Conservation (phyloP, 1,139 yeast genomes). For the Candida sp. region DNA sequence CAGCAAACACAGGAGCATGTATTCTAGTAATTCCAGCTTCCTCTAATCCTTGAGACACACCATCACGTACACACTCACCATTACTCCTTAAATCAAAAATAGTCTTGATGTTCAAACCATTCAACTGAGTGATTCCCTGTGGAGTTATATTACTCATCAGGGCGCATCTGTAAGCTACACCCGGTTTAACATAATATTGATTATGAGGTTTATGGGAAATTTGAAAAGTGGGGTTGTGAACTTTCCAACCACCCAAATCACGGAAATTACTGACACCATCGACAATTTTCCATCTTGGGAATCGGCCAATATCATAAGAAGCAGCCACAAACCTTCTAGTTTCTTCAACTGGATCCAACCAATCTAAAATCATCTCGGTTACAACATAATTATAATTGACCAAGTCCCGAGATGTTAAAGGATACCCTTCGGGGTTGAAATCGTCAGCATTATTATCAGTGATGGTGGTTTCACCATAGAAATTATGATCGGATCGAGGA, state of each 20-base stretch:
- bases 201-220: constrained; percentile 8
- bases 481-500: constrained; percentile 78
- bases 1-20: constrained; percentile 59
- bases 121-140: constrained; percentile 39
- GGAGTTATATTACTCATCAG: constrained; percentile 49
- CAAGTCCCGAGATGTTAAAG: constrained; percentile 35
- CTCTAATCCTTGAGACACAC: constrained; percentile 32
- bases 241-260: constrained; percentile 77
- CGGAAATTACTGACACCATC: constrained; percentile 75
- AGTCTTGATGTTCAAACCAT: constrained; percentile 46
- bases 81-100: constrained; percentile 71
- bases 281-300: constrained; percentile 55
- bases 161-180: constrained; percentile 62
- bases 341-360: constrained; percentile 49
- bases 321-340: constrained; percentile 46
- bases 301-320: constrained; percentile 32
- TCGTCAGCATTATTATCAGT: constrained; percentile 24
- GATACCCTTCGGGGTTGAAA: constrained; percentile 36
- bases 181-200: constrained; percentile 48
- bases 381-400: constrained; percentile 62
- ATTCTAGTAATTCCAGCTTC: constrained; percentile 46
- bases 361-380: constrained; percentile 48
- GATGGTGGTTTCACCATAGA: constrained; percentile 48
- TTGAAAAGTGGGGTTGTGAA: constrained; percentile 27
- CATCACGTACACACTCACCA: constrained; percentile 54